phyloP scores from a whole-genome alignment of 2,329 filamentous ascomycete species.

The Neurospora sp. region DNA sequence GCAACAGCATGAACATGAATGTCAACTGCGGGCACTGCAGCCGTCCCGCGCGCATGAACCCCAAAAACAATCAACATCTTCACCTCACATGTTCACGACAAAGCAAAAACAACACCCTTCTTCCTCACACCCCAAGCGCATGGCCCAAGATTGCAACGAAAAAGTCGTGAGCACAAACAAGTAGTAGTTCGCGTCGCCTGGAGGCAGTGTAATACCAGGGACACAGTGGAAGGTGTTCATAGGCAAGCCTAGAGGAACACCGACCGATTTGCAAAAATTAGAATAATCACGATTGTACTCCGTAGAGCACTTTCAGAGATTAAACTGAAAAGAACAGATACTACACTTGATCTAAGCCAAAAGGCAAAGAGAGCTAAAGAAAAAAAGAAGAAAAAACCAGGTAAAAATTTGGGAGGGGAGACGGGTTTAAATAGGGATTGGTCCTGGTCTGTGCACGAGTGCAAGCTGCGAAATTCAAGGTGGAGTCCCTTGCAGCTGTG shows the following conservation, averaged over 20 bases:
- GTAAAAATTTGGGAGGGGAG: not conserved
- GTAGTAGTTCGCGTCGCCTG: constrained; percentile 10
- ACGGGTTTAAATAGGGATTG: not conserved
- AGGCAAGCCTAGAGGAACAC: constrained; percentile 14
- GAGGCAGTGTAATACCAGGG: constrained; percentile 15
- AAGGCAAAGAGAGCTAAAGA: constrained; percentile 17
- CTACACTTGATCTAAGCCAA: constrained; percentile 19
- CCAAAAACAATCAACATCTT: not conserved
- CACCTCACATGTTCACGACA: not conserved
- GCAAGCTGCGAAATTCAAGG: not conserved
- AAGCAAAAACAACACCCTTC: not conserved
- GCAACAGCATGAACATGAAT: not conserved
- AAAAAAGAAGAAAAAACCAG: constrained; percentile 8
- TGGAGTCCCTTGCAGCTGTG: not conserved
- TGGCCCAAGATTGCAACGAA: constrained; percentile 12
- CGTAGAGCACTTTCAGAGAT: constrained; percentile 18
- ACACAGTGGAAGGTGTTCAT: constrained; percentile 12
- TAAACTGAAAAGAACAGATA: constrained; percentile 19
- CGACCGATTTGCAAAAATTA: constrained; percentile 14
- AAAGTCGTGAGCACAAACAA: constrained; percentile 1
- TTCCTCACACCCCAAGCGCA: constrained; percentile 11
- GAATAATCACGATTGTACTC: constrained; percentile 17
- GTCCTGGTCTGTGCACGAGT: not conserved
- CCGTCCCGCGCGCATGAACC: not conserved
- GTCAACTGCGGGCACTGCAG: not conserved